Evolutionary conservation across 208 protist genomes (phyloP).

Genomic region (Phytomonas francai): DNA sequence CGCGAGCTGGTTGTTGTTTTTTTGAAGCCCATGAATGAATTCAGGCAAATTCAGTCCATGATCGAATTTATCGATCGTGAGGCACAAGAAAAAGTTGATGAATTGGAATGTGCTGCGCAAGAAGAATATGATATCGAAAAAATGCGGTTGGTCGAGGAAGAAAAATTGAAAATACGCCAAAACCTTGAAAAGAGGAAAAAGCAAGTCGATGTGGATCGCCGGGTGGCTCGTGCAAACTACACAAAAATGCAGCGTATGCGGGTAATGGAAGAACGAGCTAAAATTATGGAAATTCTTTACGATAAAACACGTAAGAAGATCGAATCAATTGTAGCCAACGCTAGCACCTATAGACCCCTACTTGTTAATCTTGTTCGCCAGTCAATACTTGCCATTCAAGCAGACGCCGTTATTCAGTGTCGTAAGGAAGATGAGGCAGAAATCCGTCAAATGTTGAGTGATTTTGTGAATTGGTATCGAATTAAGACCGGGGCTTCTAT

Average conservation of each 20-base stretch:
- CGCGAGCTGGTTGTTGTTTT: not conserved
- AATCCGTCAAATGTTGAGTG: constrained; percentile 33
- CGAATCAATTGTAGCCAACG: constrained; percentile 40
- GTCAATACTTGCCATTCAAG: constrained; percentile 63
- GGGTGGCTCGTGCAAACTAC: constrained; percentile 81
- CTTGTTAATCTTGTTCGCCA: constrained; percentile 63
- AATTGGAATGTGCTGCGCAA: constrained; percentile 81
- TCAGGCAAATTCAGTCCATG: constrained; percentile 89
- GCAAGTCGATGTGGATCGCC: constrained; percentile 76
- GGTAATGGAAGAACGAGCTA: constrained; percentile 74
- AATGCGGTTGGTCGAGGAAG: constrained; percentile 79
- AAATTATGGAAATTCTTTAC: constrained; percentile 69
- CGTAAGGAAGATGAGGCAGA: constrained; percentile 60
- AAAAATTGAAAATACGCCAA: constrained; percentile 78
- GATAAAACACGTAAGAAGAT: constrained; percentile 62
- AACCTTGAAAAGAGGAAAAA: constrained; percentile 72
- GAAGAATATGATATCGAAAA: constrained; percentile 89
- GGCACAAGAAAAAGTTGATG: constrained; percentile 86
- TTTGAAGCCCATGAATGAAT: constrained; percentile 71
- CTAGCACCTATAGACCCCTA: constrained; percentile 50
- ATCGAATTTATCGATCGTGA: constrained; percentile 92
- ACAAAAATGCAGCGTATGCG: constrained; percentile 74
- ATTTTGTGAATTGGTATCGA: constrained; percentile 66
- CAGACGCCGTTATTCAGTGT: constrained; percentile 61
- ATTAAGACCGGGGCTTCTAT: constrained; percentile 36